Evolutionary conservation across 129 eudicot species (phyloP), one percentile per base, ranked within the genome.

Genomic region (Chrysanthemum seticuspe): DNA sequence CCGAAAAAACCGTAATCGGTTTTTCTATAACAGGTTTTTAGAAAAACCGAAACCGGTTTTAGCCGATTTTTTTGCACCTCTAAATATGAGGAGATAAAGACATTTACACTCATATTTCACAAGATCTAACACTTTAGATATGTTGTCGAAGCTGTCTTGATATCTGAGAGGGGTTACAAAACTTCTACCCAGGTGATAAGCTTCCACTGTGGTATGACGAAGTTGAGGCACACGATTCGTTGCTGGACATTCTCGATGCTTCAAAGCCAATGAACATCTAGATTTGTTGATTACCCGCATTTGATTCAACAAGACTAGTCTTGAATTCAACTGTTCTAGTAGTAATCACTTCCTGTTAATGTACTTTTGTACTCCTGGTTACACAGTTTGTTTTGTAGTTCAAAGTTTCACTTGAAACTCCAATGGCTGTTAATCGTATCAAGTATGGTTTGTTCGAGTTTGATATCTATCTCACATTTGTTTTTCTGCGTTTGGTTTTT

Each of bases 171-270:
- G 98, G 51, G 96, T 80, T 10, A 77, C 82, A 3, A 80, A 92
- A 92, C 85, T 92, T 89, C 73, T 89, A 87, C 74, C 96, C 98
- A n/a, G 95, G 98, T 34, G 95, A 92, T 62, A 70, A 82, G 34
- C 95, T 85, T 40, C 91, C 96, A 15, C 66, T 92, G 55, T 92
- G 98, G 98, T 95, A 92, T 59, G 98, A 92, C 65, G 98, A 92
- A 71, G 59, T 92, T 67, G 96, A 83, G 69, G 85, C 98, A 10
- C 91, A 87, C 62, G 84, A 87, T 56, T 92, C 98, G 1, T 66
- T 89, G 76, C 71, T 92, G 54, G 98, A 92, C 52, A 85, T 83
- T 19, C 75, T 85, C 34, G 70, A 83, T 0, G 65, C 87, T 1
- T 79, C 87, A 57, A 88, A 87, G 69, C 96, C 96, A 18, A 90